A percentile compares a stretch with the other conserved stretches of the same genome.
These are phyloP conservation scores for Carex parvula DNA, from an alignment of 176 grass and related monocot species.

Conservation along the genomic window DNA sequence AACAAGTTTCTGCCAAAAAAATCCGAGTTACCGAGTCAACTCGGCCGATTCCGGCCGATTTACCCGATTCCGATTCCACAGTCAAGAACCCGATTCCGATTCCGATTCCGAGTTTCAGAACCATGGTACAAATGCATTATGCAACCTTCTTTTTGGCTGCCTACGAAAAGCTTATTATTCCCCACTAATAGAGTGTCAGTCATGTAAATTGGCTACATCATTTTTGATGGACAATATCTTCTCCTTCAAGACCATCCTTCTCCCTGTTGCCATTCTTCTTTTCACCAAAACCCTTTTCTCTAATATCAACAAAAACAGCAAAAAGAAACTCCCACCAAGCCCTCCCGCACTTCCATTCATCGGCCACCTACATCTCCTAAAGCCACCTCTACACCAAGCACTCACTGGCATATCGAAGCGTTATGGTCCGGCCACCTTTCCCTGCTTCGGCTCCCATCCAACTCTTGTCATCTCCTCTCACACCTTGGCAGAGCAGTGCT, in stretches of 20 bases:
- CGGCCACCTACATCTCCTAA: conserved; percentile 62
- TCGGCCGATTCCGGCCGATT: no score
- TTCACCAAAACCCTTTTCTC: background rate
- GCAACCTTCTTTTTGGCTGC: no score
- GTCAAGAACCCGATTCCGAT: no score
- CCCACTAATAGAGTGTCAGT: no score
- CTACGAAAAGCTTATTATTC: no score
- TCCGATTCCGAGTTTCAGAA: no score
- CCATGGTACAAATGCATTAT: no score
- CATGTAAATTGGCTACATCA: background rate
- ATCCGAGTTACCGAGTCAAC: no score
- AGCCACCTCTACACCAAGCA: conserved; percentile 46
- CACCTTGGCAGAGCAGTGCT: conserved; percentile 38
- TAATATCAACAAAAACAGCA: background rate
- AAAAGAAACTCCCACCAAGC: conserved; percentile 31
- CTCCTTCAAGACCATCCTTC: conserved; percentile 1
- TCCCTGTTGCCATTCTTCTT: background rate
- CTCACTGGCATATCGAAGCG: conserved; percentile 22
- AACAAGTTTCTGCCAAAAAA: no score
- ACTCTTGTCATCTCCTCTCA: conserved; percentile 41
- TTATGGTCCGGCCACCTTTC: conserved; percentile 37
- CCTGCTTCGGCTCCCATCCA: conserved; percentile 41
- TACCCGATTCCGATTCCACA: no score
- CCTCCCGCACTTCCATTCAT: conserved; percentile 37
- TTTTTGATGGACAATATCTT: background rate